Evolutionary conservation across 192 early-diverging fungal species (phyloP).

Genomic region (Chytriomyces sp.): DNA sequence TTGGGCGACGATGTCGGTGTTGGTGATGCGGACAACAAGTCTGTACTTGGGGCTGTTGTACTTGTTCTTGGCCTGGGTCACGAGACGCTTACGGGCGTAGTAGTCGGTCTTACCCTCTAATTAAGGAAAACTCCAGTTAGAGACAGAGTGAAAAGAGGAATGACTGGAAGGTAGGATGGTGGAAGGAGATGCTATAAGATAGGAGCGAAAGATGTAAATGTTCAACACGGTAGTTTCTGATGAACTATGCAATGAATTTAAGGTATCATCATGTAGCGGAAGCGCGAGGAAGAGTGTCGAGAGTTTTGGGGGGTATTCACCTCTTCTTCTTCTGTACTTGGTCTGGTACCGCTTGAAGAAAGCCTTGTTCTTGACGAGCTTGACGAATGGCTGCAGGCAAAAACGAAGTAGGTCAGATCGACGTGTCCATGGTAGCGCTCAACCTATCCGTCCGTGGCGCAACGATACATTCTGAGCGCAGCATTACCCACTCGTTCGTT

Average conservation of each 20-base stretch:
- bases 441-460: no score
- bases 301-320: constrained; percentile 33
- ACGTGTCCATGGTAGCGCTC: no score
- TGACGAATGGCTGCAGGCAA: constrained; percentile 58
- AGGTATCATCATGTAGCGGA: not conserved
- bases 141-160: constrained; percentile 5
- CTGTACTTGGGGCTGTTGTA: constrained; percentile 99
- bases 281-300: not conserved
- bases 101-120: constrained; percentile 99
- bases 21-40: constrained; percentile 99
- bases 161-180: not conserved
- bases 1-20: constrained; percentile 96
- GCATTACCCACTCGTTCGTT: no score
- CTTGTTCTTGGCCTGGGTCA: constrained; percentile 99
- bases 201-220: constrained; percentile 83
- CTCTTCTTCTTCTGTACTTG: constrained; percentile 98
- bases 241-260: constrained; percentile 69
- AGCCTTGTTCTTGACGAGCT: constrained; percentile 95
- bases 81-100: constrained; percentile 98
- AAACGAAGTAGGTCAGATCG: no score
- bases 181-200: constrained; percentile 65
- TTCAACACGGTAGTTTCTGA: constrained; percentile 69
- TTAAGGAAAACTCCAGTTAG: constrained; percentile 1
- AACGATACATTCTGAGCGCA: no score
- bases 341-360: constrained; percentile 99